Conservation (phyloP, 2,329 filamentous ascomycete species). For the Parafenestella ontariensis region DNA sequence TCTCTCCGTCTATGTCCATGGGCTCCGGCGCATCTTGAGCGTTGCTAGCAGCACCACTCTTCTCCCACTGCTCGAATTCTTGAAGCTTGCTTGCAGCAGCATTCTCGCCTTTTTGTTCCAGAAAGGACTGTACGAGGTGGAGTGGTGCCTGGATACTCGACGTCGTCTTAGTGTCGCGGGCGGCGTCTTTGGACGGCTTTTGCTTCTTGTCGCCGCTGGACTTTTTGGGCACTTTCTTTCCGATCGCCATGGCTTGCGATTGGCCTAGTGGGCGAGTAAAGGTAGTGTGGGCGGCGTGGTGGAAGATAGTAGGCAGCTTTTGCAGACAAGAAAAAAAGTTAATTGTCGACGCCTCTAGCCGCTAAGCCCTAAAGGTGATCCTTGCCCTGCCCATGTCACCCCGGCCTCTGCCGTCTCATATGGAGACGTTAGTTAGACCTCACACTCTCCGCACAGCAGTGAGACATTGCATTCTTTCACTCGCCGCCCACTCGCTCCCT, state of each 20-base stretch:
- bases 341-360: constrained; percentile 16
- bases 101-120: constrained; percentile 43
- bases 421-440: constrained; percentile 26
- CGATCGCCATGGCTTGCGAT: constrained; percentile 33
- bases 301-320: constrained; percentile 7
- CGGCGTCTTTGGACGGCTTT: constrained; percentile 4
- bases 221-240: constrained; percentile 26
- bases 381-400: constrained; percentile 12
- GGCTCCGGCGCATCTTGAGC: constrained; percentile 26
- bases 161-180: constrained; percentile 9
- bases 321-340: constrained; percentile 29
- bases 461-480: constrained; percentile 14
- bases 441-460: constrained; percentile 20
- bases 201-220: constrained; percentile 26
- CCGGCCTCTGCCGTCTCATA: constrained; percentile 32
- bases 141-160: constrained; percentile 23
- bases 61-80: constrained; percentile 41
- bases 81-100: constrained; percentile 38
- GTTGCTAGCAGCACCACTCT: constrained; percentile 13
- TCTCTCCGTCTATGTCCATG: constrained; percentile 42
- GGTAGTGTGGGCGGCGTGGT: background rate
- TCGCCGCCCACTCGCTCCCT: constrained; percentile 8
- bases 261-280: constrained; percentile 1
- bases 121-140: constrained; percentile 44
- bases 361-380: constrained; percentile 23